Base-by-base conservation (phyloP, 345 rosid genomes). In the Ricinus communis region DNA sequence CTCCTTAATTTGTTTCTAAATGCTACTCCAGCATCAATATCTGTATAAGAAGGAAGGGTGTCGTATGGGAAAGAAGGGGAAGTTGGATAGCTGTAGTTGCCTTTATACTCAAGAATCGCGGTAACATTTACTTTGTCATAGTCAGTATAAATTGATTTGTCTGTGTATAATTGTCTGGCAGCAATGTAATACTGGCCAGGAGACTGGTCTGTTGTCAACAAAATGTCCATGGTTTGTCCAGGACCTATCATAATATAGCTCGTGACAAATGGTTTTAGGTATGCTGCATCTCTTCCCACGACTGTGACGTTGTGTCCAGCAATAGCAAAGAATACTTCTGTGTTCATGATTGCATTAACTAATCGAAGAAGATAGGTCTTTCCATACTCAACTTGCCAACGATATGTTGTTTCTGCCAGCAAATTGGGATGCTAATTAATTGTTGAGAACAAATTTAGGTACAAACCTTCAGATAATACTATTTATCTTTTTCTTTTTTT, bases 61-160 rank as follows among this genome's bases (percentile, higher is more conserved):
- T 33, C 15, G 46, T 11, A 18, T 3, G 86, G 88, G 5, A 70
- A 51, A 19, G 70, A 74, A n/a, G 75, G 75, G 5, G 71, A 6
- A 1, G 79, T 8, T 0, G 84, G 82, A 8, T 28, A 30, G 22
- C 30, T 54, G 25, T 54, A 54, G 25, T 54, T 54, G 58, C 58
- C 58, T 24, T 54, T 85, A 71, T 89, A 89, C 41, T 84, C 76
- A 15, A 93, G 84, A 69, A 91, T 86, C 9, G 97, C 96, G 0
- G 97, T 93, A 58, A 92, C 84, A 57, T 93, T 93, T 51, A 97
- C 89, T 72, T 93, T 85, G 69, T 91, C 97, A 65, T 89, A 91
- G 25, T 88, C 9, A 1, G 61, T 81, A 82, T 84, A 58, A 0
- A 4, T 0, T 6, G 15, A 6, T 18, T 50, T 10, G n/a, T 8